Evolutionary conservation across 2,329 filamentous ascomycete species (phyloP).

Genomic region (Colletotrichum sp.): DNA sequence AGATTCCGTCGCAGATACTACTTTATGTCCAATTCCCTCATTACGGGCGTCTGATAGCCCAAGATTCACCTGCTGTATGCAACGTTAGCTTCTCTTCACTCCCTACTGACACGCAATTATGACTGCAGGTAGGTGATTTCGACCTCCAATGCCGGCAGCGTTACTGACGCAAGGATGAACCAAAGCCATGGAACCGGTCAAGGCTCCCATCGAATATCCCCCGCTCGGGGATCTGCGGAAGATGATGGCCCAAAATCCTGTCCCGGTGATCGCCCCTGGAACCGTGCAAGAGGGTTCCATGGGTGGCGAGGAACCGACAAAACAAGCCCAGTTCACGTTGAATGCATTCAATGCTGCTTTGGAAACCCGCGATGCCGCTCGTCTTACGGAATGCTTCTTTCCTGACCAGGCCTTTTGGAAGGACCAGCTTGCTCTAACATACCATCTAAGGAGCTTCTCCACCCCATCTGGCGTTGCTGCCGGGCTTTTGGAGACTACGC

Average conservation of each 20-base stretch:
- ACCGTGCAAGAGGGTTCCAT: neutral
- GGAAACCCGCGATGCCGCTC: neutral
- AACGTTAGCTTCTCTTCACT: neutral
- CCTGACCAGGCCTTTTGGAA: neutral
- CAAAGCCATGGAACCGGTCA: neutral
- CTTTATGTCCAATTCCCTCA: neutral
- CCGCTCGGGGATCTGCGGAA: neutral
- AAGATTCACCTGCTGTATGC: neutral
- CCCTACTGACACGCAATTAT: neutral
- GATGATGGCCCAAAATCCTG: neutral
- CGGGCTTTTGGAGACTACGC: neutral
- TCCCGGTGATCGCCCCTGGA: neutral
- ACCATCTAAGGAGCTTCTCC: conserved; percentile 7
- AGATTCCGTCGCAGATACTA: neutral
- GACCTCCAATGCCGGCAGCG: neutral
- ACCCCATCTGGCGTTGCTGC: neutral
- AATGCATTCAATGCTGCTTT: neutral
- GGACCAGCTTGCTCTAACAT: conserved; percentile 10
- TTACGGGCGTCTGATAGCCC: neutral
- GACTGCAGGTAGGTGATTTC: neutral
- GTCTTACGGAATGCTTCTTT: neutral
- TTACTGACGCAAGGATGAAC: neutral
- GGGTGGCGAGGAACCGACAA: neutral
- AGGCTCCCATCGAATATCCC: neutral
- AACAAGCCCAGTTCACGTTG: neutral